A percentile compares a stretch with the other conserved stretches of the same genome.
phyloP scores from a whole-genome alignment of 2,329 filamentous ascomycete genomes.

The Verticillium dahliae region DNA sequence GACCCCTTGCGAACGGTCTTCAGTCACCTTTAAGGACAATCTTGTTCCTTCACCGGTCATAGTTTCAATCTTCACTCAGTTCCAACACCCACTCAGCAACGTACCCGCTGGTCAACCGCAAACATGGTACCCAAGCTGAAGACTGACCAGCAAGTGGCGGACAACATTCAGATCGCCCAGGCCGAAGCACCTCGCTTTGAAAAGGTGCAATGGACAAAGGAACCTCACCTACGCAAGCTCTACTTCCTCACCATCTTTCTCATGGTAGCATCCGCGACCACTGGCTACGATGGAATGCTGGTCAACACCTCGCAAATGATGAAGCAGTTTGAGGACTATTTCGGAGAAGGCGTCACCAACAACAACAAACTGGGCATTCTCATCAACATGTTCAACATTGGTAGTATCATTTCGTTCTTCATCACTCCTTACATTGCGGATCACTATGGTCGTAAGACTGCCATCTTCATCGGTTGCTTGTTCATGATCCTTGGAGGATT shows the following conservation, averaged over 20 bases:
- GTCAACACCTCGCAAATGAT: conserved; percentile 55
- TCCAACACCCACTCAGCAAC: background rate
- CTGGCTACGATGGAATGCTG: conserved; percentile 55
- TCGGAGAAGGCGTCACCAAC: conserved; percentile 32
- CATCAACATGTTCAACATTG: conserved; percentile 46
- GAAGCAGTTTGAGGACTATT: conserved; percentile 44
- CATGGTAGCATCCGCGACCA: conserved; percentile 54
- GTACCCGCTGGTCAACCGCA: background rate
- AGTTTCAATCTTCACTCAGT: no score
- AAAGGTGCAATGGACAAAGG: conserved; percentile 47
- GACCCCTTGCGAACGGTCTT: background rate
- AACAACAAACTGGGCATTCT: conserved; percentile 39
- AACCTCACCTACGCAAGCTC: conserved; percentile 49
- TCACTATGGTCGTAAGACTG: conserved; percentile 31
- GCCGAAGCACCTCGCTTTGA: conserved; percentile 44
- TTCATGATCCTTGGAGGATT: conserved; percentile 39
- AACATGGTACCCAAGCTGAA: conserved; percentile 9
- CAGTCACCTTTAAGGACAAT: background rate
- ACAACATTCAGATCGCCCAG: conserved; percentile 30
- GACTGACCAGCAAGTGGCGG: conserved; percentile 13
- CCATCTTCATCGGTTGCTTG: conserved; percentile 35
- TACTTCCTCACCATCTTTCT: conserved; percentile 47
- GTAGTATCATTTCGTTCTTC: conserved; percentile 39
- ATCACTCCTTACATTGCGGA: conserved; percentile 40
- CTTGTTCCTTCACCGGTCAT: no score